phyloP scores from a whole-genome alignment of 2,329 filamentous ascomycete species.

The Shiraia bambusicola region DNA sequence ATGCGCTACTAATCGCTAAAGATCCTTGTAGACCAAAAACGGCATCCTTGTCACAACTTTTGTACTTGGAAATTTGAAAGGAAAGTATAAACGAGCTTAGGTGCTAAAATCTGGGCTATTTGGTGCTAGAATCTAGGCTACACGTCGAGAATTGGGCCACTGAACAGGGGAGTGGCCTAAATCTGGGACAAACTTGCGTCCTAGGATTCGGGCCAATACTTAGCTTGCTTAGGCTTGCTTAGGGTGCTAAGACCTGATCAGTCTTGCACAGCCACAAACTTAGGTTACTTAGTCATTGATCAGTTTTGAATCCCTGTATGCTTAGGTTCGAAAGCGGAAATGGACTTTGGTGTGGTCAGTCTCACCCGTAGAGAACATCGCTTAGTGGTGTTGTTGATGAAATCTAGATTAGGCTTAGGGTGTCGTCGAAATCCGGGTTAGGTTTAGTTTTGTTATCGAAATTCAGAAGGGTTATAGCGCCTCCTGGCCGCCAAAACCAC shows the following conservation, averaged over 20 bases:
- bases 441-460: too few species aligned
- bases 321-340: neutral
- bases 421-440: too few species aligned
- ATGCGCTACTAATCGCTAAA: too few species aligned
- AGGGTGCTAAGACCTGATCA: neutral
- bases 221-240: neutral
- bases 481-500: too few species aligned
- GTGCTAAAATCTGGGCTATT: slow-evolving; percentile 4
- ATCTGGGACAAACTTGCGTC: too few species aligned
- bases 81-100: slow-evolving; percentile 7
- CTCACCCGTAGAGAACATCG: neutral
- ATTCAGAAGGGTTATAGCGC: too few species aligned
- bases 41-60: too few species aligned
- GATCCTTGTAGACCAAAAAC: too few species aligned
- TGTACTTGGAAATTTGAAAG: slow-evolving; percentile 6
- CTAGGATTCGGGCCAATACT: neutral
- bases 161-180: too few species aligned
- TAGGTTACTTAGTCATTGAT: neutral
- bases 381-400: too few species aligned
- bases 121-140: neutral
- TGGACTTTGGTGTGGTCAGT: neutral
- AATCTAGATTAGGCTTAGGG: too few species aligned
- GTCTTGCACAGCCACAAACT: neutral
- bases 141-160: too few species aligned
- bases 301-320: neutral